phyloP scores from a whole-genome alignment of 495 filamentous ascomycete genomes.

The Daldinia bambusicola region DNA sequence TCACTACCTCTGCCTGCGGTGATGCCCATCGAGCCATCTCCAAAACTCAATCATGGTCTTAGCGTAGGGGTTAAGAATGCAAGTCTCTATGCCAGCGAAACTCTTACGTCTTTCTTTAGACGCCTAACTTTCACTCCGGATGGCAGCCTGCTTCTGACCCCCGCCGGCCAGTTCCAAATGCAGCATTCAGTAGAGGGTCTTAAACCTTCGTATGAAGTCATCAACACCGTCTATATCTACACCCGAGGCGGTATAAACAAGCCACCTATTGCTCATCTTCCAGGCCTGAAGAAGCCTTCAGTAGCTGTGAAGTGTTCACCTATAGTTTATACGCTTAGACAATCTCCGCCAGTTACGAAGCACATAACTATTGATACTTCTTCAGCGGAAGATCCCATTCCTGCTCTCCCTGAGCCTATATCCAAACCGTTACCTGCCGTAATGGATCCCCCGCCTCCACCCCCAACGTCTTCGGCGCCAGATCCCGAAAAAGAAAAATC shows the following conservation, averaged over 20 bases:
- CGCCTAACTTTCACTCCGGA: conserved; percentile 94
- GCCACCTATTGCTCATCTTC: conserved; percentile 95
- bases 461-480: conserved; percentile 63
- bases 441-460: conserved; percentile 89
- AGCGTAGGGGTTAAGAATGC: conserved; percentile 80
- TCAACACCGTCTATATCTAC: conserved; percentile 98
- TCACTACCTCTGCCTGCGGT: conserved; percentile 95
- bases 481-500: conserved; percentile 52
- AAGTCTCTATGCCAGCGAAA: conserved; percentile 96
- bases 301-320: conserved; percentile 96
- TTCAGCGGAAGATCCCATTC: conserved; percentile 83
- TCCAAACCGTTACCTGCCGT: conserved; percentile 67
- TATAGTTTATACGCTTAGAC: conserved; percentile 82
- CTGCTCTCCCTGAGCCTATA: conserved; percentile 83
- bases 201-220: conserved; percentile 83
- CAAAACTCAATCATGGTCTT: conserved; percentile 71
- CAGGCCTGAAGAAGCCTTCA: conserved; percentile 98
- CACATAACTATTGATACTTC: conserved; percentile 96
- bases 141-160: conserved; percentile 93
- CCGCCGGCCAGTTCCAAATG: conserved; percentile 93
- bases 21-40: conserved; percentile 82
- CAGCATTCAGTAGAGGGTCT: conserved; percentile 74
- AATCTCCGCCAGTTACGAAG: conserved; percentile 73
- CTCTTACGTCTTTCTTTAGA: conserved; percentile 95
- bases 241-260: conserved; percentile 96